These are phyloP conservation scores for Serendipita vermifera DNA, from an alignment of 768 basidiomycete species.

Conservation along the genomic window DNA sequence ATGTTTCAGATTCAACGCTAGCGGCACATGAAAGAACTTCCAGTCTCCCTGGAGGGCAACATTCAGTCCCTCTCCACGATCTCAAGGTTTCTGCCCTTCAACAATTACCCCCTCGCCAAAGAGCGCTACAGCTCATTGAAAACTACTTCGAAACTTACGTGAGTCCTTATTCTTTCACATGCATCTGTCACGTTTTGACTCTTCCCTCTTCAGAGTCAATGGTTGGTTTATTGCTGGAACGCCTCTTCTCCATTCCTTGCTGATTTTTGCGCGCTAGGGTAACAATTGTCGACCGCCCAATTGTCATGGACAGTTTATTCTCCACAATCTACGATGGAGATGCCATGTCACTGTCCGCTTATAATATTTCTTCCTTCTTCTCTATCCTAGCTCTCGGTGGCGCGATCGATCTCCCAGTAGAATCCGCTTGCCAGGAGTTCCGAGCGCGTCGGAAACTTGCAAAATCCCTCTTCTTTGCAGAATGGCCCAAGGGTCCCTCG, in stretches of 20 bases:
- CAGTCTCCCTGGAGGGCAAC: too few relatives aligned
- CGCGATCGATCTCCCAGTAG: background rate
- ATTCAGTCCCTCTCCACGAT: too few relatives aligned
- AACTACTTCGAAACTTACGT: conserved; percentile 1
- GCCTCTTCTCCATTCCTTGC: background rate
- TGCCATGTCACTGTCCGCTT: background rate
- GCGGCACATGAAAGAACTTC: too few relatives aligned
- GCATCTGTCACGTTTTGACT: background rate
- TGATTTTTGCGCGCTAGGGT: background rate
- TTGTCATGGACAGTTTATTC: background rate
- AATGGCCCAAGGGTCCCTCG: background rate
- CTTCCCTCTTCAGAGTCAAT: background rate
- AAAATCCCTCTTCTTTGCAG: background rate
- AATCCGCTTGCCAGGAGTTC: background rate
- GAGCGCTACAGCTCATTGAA: background rate
- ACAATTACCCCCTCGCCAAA: background rate
- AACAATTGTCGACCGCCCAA: background rate
- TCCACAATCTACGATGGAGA: background rate
- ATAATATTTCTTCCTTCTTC: background rate
- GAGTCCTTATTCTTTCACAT: background rate
- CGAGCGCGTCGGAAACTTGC: background rate
- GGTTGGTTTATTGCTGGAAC: background rate
- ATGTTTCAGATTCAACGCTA: too few relatives aligned
- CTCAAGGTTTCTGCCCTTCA: background rate
- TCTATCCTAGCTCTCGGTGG: background rate